Evolutionary conservation across 148 eudicot genomes (phyloP).

Genomic region (Fagopyrum esculentum): DNA sequence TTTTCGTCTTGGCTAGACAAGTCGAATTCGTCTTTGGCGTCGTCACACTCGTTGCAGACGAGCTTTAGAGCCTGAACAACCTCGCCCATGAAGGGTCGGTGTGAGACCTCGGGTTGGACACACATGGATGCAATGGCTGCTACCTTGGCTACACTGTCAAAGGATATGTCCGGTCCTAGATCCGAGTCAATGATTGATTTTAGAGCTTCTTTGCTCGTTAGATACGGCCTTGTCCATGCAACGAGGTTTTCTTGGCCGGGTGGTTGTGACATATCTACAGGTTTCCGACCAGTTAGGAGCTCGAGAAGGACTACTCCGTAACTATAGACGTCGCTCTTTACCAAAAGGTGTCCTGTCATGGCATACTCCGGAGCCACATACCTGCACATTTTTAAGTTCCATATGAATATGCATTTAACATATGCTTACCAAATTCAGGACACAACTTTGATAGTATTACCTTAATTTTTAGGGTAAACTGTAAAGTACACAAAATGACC

Average conservation of each 20-base stretch:
- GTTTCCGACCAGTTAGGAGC: slow-evolving; percentile 87
- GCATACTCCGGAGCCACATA: slow-evolving; percentile 99
- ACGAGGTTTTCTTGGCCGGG: slow-evolving; percentile 84
- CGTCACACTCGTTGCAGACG: slow-evolving; percentile 62
- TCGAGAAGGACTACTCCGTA: slow-evolving; percentile 96
- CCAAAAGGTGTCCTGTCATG: slow-evolving; percentile 98
- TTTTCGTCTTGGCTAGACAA: slow-evolving; percentile 35
- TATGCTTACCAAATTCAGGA: background rate
- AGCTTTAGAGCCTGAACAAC: slow-evolving; percentile 93
- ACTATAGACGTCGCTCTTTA: slow-evolving; percentile 94
- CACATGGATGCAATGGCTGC: slow-evolving; percentile 98
- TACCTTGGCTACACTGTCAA: slow-evolving; percentile 64
- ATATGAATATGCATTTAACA: slow-evolving; percentile 12
- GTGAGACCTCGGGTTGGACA: slow-evolving; percentile 88
- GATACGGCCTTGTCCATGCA: slow-evolving; percentile 78
- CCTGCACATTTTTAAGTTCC: slow-evolving; percentile 23
- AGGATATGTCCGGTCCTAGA: slow-evolving; percentile 23
- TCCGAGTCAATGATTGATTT: slow-evolving; percentile 52
- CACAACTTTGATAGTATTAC: too few relatives aligned
- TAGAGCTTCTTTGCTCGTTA: slow-evolving; percentile 55
- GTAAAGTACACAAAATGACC: background rate
- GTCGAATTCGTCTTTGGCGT: slow-evolving; percentile 24
- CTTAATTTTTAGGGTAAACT: background rate
- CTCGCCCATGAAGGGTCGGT: slow-evolving; percentile 97
- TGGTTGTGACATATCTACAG: slow-evolving; percentile 92